Evolutionary conservation across 1,284 basidiomycete genomes (phyloP), one percentile per base, ranked within the genome.

Genomic region (Cryptococcus sp.): DNA sequence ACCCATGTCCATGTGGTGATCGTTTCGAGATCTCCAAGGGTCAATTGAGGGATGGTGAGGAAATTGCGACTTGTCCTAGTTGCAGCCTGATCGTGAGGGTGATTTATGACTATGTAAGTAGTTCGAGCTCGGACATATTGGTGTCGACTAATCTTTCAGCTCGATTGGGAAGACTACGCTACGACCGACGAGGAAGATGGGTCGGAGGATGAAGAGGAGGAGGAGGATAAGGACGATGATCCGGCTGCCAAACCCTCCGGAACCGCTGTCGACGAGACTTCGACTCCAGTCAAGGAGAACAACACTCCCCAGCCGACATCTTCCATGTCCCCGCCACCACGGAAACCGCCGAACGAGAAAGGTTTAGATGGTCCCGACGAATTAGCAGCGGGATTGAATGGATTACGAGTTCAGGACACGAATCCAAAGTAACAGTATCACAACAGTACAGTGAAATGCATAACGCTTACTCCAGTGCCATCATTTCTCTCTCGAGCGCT

Each of bases 1-100:
- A 95, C 75, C 96, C 96, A 1, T 98, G 94, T 72, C 95, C 95
- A 1, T 99, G 96, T 72, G 95, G 95, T 31, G 96, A 98, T 79
- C 86, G 93, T 42, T 98, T 98, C 79, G 96, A 99, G 76, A 98
- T 98, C 66, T 87, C 90, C 15, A 84, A 87, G 62, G 79, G 80
- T 66, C 94, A 98, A 77, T 84, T 99, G 8, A 83, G 85, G 53
- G 82, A 92, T 60, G 97, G 86, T 48, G 95, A 98, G 68, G 96
- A 98, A 69, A 86, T 96, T 46, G 95, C 95, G n/a, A 92, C 85
- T 53, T 98, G 95, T 79, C 96, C 95, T 0, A 95, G 91, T 72
- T 98, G 95, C 71, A 94, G 90, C 64, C 80, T 98, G 33, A 83
- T 98, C 49, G 92, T 98, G 54, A 81, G 95, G 57, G 89, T 98